Percentiles rank a stretch among this genome's conserved stretches.
phyloP scores from a whole-genome alignment of 345 rosid genomes.

The Moricandia arvensis region DNA sequence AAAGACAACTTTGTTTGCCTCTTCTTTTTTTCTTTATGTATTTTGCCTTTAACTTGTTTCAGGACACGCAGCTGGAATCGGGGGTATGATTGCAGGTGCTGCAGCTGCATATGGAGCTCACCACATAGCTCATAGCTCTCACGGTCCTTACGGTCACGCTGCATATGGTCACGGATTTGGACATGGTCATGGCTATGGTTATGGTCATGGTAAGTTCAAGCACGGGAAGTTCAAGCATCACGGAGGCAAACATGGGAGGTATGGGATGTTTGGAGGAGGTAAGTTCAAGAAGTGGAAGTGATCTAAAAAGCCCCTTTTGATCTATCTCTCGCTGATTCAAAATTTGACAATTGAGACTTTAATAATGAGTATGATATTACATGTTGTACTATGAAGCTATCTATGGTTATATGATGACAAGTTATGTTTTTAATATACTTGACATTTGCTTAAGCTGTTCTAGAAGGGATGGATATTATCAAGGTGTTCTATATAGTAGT shows the following conservation, averaged over 20 bases:
- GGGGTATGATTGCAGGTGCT: constrained; percentile 83
- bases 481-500: not conserved
- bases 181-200: constrained; percentile 28
- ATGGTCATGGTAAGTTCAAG: constrained; percentile 45
- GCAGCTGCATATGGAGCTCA: constrained; percentile 84
- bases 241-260: not conserved
- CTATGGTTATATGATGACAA: constrained; percentile 10
- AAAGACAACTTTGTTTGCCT: not conserved
- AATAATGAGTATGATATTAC: not conserved
- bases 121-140: constrained; percentile 48
- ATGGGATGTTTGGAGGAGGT: not conserved
- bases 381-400: constrained; percentile 13
- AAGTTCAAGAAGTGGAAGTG: constrained; percentile 84
- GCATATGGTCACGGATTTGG: constrained; percentile 35
- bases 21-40: not conserved
- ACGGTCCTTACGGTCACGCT: constrained; percentile 32
- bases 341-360: constrained; percentile 17
- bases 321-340: not conserved
- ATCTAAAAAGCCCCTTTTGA: constrained; percentile 13
- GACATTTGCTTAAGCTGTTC: not conserved
- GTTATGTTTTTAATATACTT: constrained; percentile 5
- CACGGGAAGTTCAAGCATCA: constrained; percentile 13
- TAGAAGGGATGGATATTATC: not conserved
- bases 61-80: constrained; percentile 71
- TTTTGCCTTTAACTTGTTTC: constrained; percentile 4